Base-by-base conservation (phyloP, 2,329 filamentous ascomycete genomes). In the Ophiostoma sp. region DNA sequence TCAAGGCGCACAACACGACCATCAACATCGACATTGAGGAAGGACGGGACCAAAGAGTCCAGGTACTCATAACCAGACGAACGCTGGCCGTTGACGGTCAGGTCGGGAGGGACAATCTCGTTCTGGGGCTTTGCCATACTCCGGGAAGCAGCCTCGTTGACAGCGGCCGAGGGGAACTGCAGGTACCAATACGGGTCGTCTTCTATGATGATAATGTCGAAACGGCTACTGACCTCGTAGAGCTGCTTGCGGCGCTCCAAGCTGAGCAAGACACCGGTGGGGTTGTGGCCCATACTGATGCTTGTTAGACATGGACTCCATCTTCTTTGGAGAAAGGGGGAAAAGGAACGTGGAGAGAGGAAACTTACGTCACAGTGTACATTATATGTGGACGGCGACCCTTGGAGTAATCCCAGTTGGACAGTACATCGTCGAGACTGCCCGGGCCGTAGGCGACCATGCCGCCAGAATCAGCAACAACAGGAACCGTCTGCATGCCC, bases 111-210 rank as follows among this genome's bases (percentile, higher is more conserved):
- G 6, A 47, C 27, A 5, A 44, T 16, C n/a, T 14, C 42, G 16
- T 44, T 8, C 75, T 69, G 74, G 64, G 76, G 76, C 67, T 73
- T 73, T 63, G 74, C 78, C 47, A 76, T 72, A 66, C 76, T 76
- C 52, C 82, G 77, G 18, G 83, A 81, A 74, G 82, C 81, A 73
- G 85, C 81, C 75, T 86, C 80, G 64, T 78, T 78, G 40, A 75
- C 64, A 67, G 81, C 84, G 0, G 90, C 88, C 0, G 90, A 90
- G 0, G 92, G 92, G 77, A 87, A 97, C 76, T 97, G 94, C 8
- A 98, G 83, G 77, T 95, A 94, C 91, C 92, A 97, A 80, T 97
- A 97, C 5, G 94, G 94, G 71, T 97, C 93, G 74, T 98, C 94
- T 78, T 98, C 94, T 71, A 96, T 80, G 72, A 97, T 97, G 74